phyloP scores from a whole-genome alignment of 2,329 filamentous ascomycete genomes.

The Nectriaceae sp. region DNA sequence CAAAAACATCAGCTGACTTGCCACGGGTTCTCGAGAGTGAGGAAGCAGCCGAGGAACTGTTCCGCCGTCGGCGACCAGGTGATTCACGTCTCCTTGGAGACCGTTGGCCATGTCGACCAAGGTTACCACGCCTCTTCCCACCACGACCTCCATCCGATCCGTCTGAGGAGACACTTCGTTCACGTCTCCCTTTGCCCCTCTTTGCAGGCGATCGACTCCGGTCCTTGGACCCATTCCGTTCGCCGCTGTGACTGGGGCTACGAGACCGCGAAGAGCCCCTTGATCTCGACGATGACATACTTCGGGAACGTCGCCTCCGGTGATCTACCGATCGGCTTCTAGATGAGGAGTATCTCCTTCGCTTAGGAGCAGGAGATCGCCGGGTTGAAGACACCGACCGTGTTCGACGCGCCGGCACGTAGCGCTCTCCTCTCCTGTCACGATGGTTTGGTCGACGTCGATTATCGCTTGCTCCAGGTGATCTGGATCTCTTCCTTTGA shows the following conservation, averaged over 20 bases:
- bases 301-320: slow-evolving; percentile 38
- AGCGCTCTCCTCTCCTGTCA: slow-evolving; percentile 22
- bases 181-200: slow-evolving; percentile 15
- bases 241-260: slow-evolving; percentile 21
- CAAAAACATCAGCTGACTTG: slow-evolving; percentile 58
- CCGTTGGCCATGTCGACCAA: slow-evolving; percentile 11
- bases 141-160: slow-evolving; percentile 10
- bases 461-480: slow-evolving; percentile 34
- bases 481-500: slow-evolving; percentile 43
- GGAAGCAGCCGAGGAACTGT: slow-evolving; percentile 54
- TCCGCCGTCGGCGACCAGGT: slow-evolving; percentile 43
- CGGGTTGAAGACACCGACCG: slow-evolving; percentile 39
- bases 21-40: slow-evolving; percentile 50
- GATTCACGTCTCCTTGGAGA: slow-evolving; percentile 17
- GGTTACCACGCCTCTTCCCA: slow-evolving; percentile 8
- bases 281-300: slow-evolving; percentile 43
- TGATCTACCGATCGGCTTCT: slow-evolving; percentile 47
- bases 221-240: slow-evolving; percentile 2
- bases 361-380: slow-evolving; percentile 49
- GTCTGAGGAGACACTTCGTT: slow-evolving; percentile 16
- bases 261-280: slow-evolving; percentile 38
- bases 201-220: slow-evolving; percentile 19
- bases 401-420: slow-evolving; percentile 26
- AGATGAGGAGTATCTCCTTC: slow-evolving; percentile 52
- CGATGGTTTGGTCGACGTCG: slow-evolving; percentile 24